Conservation (phyloP, 441 rosid genomes). For the Capsella rubella region DNA sequence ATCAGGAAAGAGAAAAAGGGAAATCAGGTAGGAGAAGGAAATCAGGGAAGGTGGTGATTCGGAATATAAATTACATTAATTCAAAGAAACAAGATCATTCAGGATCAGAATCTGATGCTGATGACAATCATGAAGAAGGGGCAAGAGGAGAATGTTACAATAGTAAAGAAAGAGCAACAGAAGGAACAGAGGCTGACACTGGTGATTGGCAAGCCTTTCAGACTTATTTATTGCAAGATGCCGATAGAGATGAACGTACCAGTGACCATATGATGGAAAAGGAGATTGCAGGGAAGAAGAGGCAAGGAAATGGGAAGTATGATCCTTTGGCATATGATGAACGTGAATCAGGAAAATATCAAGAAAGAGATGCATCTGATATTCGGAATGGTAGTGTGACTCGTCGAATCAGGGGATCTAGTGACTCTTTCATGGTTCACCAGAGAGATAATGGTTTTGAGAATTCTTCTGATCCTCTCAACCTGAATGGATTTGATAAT, state of each 20-base stretch:
- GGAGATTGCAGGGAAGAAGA: conserved; percentile 60
- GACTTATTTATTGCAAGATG: conserved; percentile 71
- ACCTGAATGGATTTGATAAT: conserved; percentile 62
- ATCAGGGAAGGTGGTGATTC: conserved; percentile 82
- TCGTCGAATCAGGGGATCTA: conserved; percentile 56
- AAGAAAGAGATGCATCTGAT: conserved; percentile 54
- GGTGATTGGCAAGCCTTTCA: conserved; percentile 97
- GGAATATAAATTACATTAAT: conserved; percentile 84
- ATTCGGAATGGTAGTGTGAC: conserved; percentile 59
- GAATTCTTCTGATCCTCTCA: conserved; percentile 56
- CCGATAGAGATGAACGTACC: conserved; percentile 68
- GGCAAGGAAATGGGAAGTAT: conserved; percentile 51
- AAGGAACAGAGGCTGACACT: conserved; percentile 64
- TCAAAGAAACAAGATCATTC: conserved; percentile 71
- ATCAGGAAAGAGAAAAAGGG: conserved; percentile 55
- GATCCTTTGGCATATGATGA: conserved; percentile 70
- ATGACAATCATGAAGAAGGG: conserved; percentile 59
- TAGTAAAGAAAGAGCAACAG: conserved; percentile 50
- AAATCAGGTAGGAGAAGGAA: conserved; percentile 71
- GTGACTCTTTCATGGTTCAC: conserved; percentile 58
- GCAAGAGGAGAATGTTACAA: conserved; percentile 47
- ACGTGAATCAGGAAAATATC: conserved; percentile 52
- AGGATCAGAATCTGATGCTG: conserved; percentile 64
- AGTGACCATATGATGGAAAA: conserved; percentile 64
- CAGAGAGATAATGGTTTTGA: conserved; percentile 51